Evolutionary conservation across 192 early-diverging fungal genomes (phyloP), one percentile per base, ranked within the genome.

Genomic region (Allomyces javanicus): DNA sequence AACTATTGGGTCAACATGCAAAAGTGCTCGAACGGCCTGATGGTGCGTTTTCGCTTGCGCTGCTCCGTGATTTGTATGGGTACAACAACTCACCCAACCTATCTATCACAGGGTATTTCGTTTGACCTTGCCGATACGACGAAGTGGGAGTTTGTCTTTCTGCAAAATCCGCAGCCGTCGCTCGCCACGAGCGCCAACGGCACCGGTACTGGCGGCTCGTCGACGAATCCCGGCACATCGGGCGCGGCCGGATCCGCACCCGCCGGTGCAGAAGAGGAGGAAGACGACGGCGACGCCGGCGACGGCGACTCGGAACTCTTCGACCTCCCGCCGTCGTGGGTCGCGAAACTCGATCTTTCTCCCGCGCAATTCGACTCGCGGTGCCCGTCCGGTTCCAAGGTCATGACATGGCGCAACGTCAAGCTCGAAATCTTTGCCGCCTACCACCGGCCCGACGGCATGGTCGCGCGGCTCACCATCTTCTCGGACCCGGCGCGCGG

Each of bases 1-100:
- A 81, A 83, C 71, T 80, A 80, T 68, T 83, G 82, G 82, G 82
- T 80, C 24, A 81, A 83, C 64, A 81, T 83, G 82, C 82, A 81
- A 76, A 73, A 78, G 50, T 81, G 82, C 67, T 80, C 77, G 67
- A 76, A 83, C 40, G 82, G 82, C 65, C 71, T 81, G 7, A 80
- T 78, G 72, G 76, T 78, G 23, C 14, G 19, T 23, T 24, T 24
- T 22, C 4, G 43, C 23, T 61, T 62, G 24, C 33, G 33, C 7
- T 40, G 3, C 9, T 21, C 50, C 0, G 0, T 21, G 17, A 45
- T 22, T 62, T 26, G 25, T 62, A 12, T 44, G 9, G 10, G 21
- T 9, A 2, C 66, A 19, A 24, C 1, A 66, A 62, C 58, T 43
- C 7, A 62, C 33, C 7, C 4, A 66, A n/a, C 44, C 44, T 19